These are phyloP conservation scores for Ziziphus jujuba DNA, from an alignment of 306 rosid species.

Conservation along the genomic window DNA sequence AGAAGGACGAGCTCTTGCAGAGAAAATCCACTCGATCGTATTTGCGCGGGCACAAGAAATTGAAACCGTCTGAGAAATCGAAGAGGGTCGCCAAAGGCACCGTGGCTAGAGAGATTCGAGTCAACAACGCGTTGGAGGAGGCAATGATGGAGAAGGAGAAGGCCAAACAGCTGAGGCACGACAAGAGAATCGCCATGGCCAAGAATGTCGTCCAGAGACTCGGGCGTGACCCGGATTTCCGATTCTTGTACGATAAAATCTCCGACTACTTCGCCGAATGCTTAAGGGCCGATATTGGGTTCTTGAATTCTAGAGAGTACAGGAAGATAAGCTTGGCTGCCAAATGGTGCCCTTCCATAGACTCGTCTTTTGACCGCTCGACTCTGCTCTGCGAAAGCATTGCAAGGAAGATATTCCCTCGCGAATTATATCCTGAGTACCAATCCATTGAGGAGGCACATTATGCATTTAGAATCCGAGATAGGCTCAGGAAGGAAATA, in stretches of 20 bases:
- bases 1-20: constrained; percentile 29
- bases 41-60: too few relatives aligned
- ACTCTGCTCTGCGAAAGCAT: constrained; percentile 64
- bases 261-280: constrained; percentile 56
- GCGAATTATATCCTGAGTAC: constrained; percentile 44
- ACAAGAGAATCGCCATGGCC: constrained; percentile 49
- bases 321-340: constrained; percentile 59
- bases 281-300: constrained; percentile 48
- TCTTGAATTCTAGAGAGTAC: constrained; percentile 27
- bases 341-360: constrained; percentile 79
- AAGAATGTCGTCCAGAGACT: constrained; percentile 49
- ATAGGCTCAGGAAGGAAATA: constrained; percentile 63
- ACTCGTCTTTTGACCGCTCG: constrained; percentile 57
- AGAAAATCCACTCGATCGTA: too few relatives aligned
- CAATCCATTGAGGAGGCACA: constrained; percentile 60
- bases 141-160: constrained; percentile 29
- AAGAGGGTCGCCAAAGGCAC: too few relatives aligned
- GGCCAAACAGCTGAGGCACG: constrained; percentile 38
- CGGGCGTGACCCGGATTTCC: constrained; percentile 34
- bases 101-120: neutral
- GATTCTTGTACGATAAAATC: constrained; percentile 41
- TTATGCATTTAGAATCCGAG: constrained; percentile 66
- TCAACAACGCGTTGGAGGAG: constrained; percentile 3
- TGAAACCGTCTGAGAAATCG: too few relatives aligned
- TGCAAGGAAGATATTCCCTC: constrained; percentile 56